Evolutionary conservation across 352 stramenopile genomes (phyloP), one percentile per base, ranked within the genome.

Genomic region (Phytophthora agathidicida): DNA sequence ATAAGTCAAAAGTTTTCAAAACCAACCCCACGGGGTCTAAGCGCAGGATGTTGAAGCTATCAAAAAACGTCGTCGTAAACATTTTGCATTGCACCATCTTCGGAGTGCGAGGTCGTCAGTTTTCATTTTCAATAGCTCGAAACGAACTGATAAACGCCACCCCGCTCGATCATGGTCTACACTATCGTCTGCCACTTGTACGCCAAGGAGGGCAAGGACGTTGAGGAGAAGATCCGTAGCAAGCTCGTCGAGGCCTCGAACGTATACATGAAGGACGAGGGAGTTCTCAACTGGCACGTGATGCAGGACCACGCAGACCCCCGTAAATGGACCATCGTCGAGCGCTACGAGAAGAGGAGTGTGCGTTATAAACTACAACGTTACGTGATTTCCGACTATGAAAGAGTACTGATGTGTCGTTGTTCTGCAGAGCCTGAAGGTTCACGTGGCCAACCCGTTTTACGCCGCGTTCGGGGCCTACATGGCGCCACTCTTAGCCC

Each of bases 131-230:
- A 31, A 32, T 20, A 8, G 4, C 14, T 37, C n/a, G n/a, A n/a
- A n/a, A n/a, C n/a, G n/a, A n/a, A n/a, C n/a, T n/a, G n/a, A n/a
- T n/a, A n/a, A n/a, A n/a, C n/a, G 26, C 8, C 17, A 51, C 19
- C 26, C n/a, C n/a, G n/a, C n/a, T n/a, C n/a, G n/a, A 57, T 32
- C n/a, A 73, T 69, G 60, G 60, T 69, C 30, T 65, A 60, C 60
- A 69, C 53, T 6, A 54, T 69, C 17, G 60, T 69, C n/a, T 51
- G 31, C 14, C 53, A 65, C 33, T 31, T 69, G 26, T 50, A 60
- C 16, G 60, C 60, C 53, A 69, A 69, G 28, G 60, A 65, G 28
- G 60, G 60, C 26, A 60, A 65, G 32, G 60, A 69, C 16, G 23
- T 69, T 27, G 53, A 65, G 36, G 60, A 69, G 37, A 69, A 69